A percentile compares a stretch with the other conserved stretches of the same genome.
Evolutionary conservation across 2,329 filamentous ascomycete species (phyloP).

Genomic region (Ophiostoma triangulosporum): DNA sequence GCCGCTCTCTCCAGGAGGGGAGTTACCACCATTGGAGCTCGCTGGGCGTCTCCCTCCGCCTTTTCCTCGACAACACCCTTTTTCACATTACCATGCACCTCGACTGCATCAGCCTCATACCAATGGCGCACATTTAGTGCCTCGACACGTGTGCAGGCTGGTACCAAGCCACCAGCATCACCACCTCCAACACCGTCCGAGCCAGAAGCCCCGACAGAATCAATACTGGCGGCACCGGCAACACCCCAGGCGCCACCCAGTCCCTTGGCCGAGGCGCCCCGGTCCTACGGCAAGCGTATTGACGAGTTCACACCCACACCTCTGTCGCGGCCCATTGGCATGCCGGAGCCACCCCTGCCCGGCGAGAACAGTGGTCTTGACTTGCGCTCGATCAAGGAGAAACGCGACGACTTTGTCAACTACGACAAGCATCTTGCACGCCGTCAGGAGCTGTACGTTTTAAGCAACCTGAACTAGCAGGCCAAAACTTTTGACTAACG

Average conservation of each 20-base stretch:
- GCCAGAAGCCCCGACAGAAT: neutral
- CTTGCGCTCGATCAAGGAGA: constrained; percentile 49
- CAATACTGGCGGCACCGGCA: neutral
- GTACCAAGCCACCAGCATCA: constrained; percentile 6
- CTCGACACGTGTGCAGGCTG: constrained; percentile 11
- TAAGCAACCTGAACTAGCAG: too few relatives aligned
- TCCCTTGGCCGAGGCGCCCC: constrained; percentile 42
- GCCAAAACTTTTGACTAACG: too few relatives aligned
- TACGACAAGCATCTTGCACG: constrained; percentile 72
- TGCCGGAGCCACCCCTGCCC: constrained; percentile 54
- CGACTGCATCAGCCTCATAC: constrained; percentile 21
- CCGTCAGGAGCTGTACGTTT: constrained; percentile 57
- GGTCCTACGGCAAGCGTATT: constrained; percentile 43
- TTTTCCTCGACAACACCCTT: neutral
- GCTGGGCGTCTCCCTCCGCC: neutral
- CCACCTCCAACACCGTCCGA: neutral
- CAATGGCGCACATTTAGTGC: constrained; percentile 27
- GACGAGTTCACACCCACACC: constrained; percentile 44
- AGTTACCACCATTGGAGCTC: neutral
- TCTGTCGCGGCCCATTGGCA: constrained; percentile 65
- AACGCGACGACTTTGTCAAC: constrained; percentile 67
- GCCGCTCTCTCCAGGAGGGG: neutral
- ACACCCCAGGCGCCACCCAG: constrained; percentile 1
- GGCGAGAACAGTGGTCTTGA: constrained; percentile 79
- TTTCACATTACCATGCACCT: neutral